Evolutionary conservation across 164 flowering plant genomes (phyloP).

Genomic region (Stephania japonica): DNA sequence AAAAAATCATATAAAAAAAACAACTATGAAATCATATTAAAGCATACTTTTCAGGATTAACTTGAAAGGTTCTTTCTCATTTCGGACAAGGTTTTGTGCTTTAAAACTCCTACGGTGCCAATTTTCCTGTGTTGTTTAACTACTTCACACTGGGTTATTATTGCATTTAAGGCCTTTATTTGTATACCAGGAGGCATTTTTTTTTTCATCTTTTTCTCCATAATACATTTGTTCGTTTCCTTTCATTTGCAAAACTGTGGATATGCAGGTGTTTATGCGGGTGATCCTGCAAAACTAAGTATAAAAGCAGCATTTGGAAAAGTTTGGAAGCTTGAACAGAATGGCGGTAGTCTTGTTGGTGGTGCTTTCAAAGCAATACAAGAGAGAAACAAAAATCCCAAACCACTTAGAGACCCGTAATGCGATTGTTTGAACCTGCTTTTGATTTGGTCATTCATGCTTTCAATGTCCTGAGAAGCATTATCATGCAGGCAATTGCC

Average conservation of each 20-base stretch:
- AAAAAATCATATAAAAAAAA: too few relatives aligned
- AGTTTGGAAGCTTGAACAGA: constrained; percentile 93
- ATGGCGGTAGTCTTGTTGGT: constrained; percentile 84
- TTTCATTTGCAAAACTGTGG: constrained; percentile 8
- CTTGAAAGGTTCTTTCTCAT: too few relatives aligned
- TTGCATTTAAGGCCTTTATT: neutral
- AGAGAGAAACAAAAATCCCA: constrained; percentile 50
- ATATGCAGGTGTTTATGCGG: constrained; percentile 88
- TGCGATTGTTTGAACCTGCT: constrained; percentile 4
- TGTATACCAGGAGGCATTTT: neutral
- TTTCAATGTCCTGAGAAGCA: constrained; percentile 8
- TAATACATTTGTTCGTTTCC: neutral
- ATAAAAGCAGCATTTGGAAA: constrained; percentile 99
- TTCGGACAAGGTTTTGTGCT: too few relatives aligned
- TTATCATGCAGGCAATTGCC: constrained; percentile 63
- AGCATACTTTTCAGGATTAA: too few relatives aligned
- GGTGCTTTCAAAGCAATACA: constrained; percentile 75
- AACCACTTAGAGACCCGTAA: constrained; percentile 83
- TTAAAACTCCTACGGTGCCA: too few relatives aligned
- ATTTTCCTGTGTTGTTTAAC: neutral
- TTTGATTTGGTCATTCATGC: constrained; percentile 1
- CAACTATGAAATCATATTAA: too few relatives aligned
- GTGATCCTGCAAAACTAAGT: constrained; percentile 91
- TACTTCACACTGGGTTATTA: neutral
- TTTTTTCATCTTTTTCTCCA: neutral